Evolutionary conservation across 2,329 filamentous ascomycete genomes (phyloP).

Genomic region (Alternaria atra): DNA sequence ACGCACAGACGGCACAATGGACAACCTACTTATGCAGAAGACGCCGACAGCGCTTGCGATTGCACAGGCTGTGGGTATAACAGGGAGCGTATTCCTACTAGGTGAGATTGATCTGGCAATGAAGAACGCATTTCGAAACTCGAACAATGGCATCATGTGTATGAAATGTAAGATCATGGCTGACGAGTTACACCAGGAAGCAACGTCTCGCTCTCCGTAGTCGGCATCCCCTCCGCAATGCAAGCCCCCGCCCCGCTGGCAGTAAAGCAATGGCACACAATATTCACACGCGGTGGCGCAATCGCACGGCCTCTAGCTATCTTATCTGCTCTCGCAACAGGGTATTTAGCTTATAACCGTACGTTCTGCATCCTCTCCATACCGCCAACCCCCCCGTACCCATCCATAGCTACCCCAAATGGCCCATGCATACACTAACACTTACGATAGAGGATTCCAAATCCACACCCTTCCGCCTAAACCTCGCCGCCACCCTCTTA

Average conservation of each 20-base stretch:
- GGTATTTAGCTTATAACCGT: constrained; percentile 59
- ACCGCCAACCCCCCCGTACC: constrained; percentile 9
- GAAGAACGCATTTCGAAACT: neutral
- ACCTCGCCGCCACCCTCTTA: constrained; percentile 58
- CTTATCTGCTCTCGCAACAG: constrained; percentile 55
- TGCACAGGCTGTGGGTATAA: constrained; percentile 62
- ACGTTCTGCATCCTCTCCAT: constrained; percentile 1
- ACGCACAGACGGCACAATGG: constrained; percentile 23
- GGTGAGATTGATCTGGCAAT: constrained; percentile 36
- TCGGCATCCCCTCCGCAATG: constrained; percentile 63
- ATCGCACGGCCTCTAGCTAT: constrained; percentile 53
- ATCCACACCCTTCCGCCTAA: constrained; percentile 54
- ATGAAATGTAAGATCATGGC: neutral
- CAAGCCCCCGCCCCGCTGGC: constrained; percentile 65
- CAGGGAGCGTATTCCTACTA: constrained; percentile 58
- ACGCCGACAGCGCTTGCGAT: constrained; percentile 52
- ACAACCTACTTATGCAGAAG: constrained; percentile 33
- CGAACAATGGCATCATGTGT: neutral
- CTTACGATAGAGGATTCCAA: constrained; percentile 30
- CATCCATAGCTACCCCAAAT: neutral
- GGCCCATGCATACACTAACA: neutral
- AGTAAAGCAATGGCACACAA: constrained; percentile 63
- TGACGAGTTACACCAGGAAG: constrained; percentile 2
- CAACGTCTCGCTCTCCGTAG: constrained; percentile 48
- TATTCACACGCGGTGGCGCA: constrained; percentile 53